Percentiles rank a stretch among this genome's conserved stretches.
Conservation (phyloP, 148 eudicot species). For the Polygonum aviculare region DNA sequence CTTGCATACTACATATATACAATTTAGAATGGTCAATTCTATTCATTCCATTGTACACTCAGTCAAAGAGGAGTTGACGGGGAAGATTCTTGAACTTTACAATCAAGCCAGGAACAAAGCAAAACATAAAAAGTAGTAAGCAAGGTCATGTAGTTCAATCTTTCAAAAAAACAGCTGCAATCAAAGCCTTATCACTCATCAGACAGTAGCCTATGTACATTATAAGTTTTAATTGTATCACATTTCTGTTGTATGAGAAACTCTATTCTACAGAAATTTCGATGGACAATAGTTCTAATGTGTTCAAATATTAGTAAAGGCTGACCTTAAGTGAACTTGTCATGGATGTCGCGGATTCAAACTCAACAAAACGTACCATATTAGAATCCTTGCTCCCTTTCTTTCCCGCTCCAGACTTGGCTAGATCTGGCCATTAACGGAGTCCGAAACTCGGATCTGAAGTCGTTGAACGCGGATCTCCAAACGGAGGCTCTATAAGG, state of each 20-base stretch:
- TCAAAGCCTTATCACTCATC: neutral
- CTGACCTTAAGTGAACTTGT: conserved; percentile 59
- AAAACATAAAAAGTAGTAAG: neutral
- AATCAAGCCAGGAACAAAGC: neutral
- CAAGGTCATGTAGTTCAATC: neutral
- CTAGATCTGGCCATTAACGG: too few relatives aligned
- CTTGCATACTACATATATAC: too few relatives aligned
- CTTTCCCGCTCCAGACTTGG: too few relatives aligned
- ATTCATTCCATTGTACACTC: too few relatives aligned
- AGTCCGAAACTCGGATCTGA: too few relatives aligned
- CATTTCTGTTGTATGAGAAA: neutral
- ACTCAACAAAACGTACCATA: conserved; percentile 84
- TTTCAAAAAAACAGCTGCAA: neutral
- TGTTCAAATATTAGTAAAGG: neutral
- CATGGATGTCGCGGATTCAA: conserved; percentile 46
- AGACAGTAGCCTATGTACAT: neutral
- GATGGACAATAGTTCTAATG: neutral
- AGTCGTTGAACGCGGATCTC: too few relatives aligned
- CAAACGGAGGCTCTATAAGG: too few relatives aligned
- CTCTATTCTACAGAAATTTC: neutral
- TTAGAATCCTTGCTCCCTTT: conserved; percentile 66
- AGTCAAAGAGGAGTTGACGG: too few relatives aligned
- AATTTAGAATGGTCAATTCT: too few relatives aligned
- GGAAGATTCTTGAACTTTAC: too few relatives aligned
- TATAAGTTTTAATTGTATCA: neutral